These are phyloP conservation scores for Trichoderma atroviride DNA, from an alignment of 2,329 filamentous ascomycete species.

Conservation along the genomic window DNA sequence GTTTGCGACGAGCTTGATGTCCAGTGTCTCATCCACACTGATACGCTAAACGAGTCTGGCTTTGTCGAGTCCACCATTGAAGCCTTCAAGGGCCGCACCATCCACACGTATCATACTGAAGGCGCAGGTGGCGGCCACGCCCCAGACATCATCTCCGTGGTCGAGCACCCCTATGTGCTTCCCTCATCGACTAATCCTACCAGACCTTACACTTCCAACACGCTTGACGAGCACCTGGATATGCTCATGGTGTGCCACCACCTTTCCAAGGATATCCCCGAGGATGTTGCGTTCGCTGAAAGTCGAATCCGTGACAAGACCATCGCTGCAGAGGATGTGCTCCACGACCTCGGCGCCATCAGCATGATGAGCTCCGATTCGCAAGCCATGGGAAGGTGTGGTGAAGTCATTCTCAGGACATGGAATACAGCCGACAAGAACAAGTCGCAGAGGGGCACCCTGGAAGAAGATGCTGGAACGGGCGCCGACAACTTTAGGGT, in stretches of 20 bases:
- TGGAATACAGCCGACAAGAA: conserved; percentile 99
- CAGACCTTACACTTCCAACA: conserved; percentile 86
- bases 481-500: conserved; percentile 89
- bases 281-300: conserved; percentile 95
- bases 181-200: conserved; percentile 93
- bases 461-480: conserved; percentile 77
- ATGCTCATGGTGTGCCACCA: conserved; percentile 99
- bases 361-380: conserved; percentile 97
- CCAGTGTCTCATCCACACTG: conserved; percentile 92
- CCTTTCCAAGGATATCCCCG: conserved; percentile 86
- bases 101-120: conserved; percentile 97
- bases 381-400: conserved; percentile 95
- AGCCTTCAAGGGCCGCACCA: conserved; percentile 83
- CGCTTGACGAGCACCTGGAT: conserved; percentile 92
- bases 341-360: conserved; percentile 93
- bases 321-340: conserved; percentile 93
- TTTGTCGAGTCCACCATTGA: conserved; percentile 89
- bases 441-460: conserved; percentile 75
- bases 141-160: conserved; percentile 92
- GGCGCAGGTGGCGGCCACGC: conserved; percentile 93
- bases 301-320: conserved; percentile 93
- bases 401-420: conserved; percentile 87
- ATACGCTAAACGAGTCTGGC: conserved; percentile 95
- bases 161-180: conserved; percentile 84
- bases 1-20: conserved; percentile 92